phyloP scores from a whole-genome alignment of 129 eudicot genomes.

The Centella asiatica region DNA sequence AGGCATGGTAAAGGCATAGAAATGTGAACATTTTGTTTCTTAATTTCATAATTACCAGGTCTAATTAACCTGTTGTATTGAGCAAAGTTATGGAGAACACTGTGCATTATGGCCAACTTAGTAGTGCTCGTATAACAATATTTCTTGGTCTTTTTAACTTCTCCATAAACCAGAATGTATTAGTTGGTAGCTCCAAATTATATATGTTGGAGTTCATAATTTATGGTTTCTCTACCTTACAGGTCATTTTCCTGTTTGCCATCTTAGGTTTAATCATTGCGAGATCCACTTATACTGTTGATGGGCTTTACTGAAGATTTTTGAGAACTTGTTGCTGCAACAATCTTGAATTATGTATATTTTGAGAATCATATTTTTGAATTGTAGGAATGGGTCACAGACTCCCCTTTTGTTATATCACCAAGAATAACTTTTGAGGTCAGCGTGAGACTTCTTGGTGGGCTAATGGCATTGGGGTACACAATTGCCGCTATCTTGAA shows the following conservation, averaged over 20 bases:
- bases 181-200: too few relatives aligned
- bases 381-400: constrained; percentile 89
- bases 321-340: not conserved
- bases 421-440: constrained; percentile 98
- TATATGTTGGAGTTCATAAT: too few relatives aligned
- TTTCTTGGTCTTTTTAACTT: too few relatives aligned
- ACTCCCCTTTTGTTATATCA: constrained; percentile 89
- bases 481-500: constrained; percentile 91
- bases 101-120: too few relatives aligned
- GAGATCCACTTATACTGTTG: not conserved
- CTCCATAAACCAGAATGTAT: too few relatives aligned
- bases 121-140: too few relatives aligned
- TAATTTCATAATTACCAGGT: too few relatives aligned
- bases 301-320: not conserved
- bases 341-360: not conserved
- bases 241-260: not conserved
- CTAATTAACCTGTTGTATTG: too few relatives aligned
- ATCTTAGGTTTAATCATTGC: not conserved
- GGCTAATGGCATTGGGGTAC: constrained; percentile 97
- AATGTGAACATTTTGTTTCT: too few relatives aligned
- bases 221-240: not conserved
- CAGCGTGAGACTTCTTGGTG: constrained; percentile 98
- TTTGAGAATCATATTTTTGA: constrained; percentile 11
- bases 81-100: too few relatives aligned
- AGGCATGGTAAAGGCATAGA: too few relatives aligned